Evolutionary conservation across 2,329 filamentous ascomycete species (phyloP).

Genomic region (Beauveria sp.): DNA sequence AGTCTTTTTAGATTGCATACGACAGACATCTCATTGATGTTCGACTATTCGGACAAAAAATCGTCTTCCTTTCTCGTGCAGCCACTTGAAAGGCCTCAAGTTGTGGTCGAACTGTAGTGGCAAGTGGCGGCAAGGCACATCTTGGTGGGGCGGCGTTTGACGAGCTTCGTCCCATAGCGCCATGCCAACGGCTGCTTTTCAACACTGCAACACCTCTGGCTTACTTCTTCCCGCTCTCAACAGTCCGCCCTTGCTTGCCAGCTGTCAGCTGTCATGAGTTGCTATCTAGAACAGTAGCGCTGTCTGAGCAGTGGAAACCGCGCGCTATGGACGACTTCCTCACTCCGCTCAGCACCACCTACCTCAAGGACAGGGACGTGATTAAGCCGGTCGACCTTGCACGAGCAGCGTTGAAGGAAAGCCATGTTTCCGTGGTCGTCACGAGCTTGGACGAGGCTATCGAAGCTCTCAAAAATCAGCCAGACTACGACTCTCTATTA

Average conservation of each 20-base stretch:
- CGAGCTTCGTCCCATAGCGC: neutral
- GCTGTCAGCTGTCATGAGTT: neutral
- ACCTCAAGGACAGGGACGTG: constrained; percentile 33
- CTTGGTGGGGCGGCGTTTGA: constrained; percentile 8
- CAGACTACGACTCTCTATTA: constrained; percentile 50
- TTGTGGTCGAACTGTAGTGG: neutral
- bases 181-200: neutral
- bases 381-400: constrained; percentile 10
- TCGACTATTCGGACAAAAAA: too few species aligned
- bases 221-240: neutral
- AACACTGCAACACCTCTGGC: neutral
- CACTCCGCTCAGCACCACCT: constrained; percentile 45
- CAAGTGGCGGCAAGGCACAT: neutral
- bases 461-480: constrained; percentile 53
- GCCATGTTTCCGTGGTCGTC: constrained; percentile 7
- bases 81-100: too few species aligned
- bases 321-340: constrained; percentile 47
- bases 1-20: too few species aligned
- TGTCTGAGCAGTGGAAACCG: neutral
- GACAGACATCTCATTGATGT: too few species aligned
- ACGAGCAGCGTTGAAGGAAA: neutral
- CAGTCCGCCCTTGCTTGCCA: neutral
- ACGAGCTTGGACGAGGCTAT: constrained; percentile 44
- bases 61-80: neutral
- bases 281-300: neutral